Percentiles rank a stretch among this genome's conserved stretches.
phyloP scores from a whole-genome alignment of 2,329 filamentous ascomycete species.

The Aspergillus sp. region DNA sequence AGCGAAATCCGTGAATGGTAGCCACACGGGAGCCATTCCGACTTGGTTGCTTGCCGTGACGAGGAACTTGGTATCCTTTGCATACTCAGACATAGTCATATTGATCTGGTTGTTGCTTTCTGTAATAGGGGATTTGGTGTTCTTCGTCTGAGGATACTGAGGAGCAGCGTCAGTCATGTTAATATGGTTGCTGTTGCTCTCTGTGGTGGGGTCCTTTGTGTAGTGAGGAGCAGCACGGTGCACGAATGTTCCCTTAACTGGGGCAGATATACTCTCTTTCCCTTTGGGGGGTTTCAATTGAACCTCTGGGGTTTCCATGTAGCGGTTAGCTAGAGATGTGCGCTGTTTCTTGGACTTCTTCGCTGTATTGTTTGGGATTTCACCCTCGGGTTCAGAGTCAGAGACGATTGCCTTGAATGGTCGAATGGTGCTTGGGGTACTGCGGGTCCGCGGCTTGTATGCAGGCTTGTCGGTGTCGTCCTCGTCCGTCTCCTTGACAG shows the following conservation, averaged over 20 bases:
- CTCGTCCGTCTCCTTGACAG: neutral
- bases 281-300: neutral
- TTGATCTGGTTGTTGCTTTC: neutral
- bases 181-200: no score
- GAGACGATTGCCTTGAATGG: neutral
- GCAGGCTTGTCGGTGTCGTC: neutral
- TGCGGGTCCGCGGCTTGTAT: neutral
- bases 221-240: no score
- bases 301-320: no score
- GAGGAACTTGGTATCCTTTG: slow-evolving; percentile 13
- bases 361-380: no score
- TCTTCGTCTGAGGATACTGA: no score
- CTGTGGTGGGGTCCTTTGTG: no score
- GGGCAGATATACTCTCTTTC: no score
- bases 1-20: slow-evolving; percentile 17
- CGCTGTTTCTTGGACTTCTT: neutral
- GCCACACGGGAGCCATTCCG: slow-evolving; percentile 20
- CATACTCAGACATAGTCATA: neutral
- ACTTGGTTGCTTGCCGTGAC: slow-evolving; percentile 15
- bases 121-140: no score
- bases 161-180: no score
- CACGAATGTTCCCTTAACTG: no score
- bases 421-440: neutral
- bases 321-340: no score
- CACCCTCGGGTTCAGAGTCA: neutral